Evolutionary conservation across 805 yeast genomes (phyloP).

Genomic region (Starmera quercuum): DNA sequence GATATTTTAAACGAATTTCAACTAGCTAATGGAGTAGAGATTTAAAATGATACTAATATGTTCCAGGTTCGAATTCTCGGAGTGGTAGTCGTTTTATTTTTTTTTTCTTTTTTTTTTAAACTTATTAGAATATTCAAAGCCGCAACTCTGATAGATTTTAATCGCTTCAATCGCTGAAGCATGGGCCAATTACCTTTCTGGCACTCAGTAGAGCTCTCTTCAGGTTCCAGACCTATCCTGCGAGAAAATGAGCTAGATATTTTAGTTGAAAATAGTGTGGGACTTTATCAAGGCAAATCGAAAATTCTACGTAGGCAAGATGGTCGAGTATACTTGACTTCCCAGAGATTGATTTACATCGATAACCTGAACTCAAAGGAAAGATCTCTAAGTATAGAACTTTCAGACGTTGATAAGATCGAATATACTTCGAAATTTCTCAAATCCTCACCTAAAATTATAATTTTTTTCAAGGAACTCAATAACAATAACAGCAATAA

Average conservation of each 20-base stretch:
- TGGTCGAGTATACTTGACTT: slow-evolving; percentile 77
- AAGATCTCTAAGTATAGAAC: slow-evolving; percentile 39
- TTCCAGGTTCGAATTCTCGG: too few species aligned
- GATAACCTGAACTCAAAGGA: slow-evolving; percentile 37
- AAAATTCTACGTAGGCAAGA: slow-evolving; percentile 57
- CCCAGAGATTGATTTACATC: slow-evolving; percentile 63
- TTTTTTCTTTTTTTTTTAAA: too few species aligned
- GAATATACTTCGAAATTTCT: slow-evolving; percentile 51
- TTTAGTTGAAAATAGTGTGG: slow-evolving; percentile 47
- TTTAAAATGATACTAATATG: too few species aligned
- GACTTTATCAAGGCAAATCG: slow-evolving; percentile 70
- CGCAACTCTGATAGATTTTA: too few species aligned
- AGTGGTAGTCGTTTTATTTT: too few species aligned
- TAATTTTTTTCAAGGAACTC: slow-evolving; percentile 26
- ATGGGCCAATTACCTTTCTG: slow-evolving; percentile 18
- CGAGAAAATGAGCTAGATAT: slow-evolving; percentile 44
- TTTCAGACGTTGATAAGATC: slow-evolving; percentile 31
- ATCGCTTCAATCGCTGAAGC: too few species aligned
- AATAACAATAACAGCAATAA: slow-evolving; percentile 4
- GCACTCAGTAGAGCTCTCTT: slow-evolving; percentile 28
- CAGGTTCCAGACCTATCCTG: slow-evolving; percentile 30
- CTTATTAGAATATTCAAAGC: too few species aligned
- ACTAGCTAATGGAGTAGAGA: too few species aligned
- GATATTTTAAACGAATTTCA: too few species aligned
- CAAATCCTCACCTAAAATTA: slow-evolving; percentile 74